A percentile compares a stretch with the other conserved stretches of the same genome.
phyloP scores from a whole-genome alignment of 345 rosid genomes.

The Salix arbutifolia region DNA sequence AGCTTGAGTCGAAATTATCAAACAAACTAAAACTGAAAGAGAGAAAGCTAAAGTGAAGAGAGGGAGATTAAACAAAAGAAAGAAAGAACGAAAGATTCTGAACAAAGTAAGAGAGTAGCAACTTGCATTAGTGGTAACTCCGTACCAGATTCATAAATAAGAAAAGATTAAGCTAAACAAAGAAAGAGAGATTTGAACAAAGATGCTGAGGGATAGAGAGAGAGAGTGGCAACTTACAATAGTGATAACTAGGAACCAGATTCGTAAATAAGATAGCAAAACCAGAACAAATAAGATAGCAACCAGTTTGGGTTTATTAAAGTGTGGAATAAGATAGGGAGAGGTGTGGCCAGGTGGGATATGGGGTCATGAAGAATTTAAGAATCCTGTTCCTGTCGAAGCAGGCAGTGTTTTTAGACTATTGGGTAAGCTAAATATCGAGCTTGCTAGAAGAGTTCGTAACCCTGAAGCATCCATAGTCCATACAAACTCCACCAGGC shows the following conservation, averaged over 20 bases:
- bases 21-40: neutral
- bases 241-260: too few species aligned
- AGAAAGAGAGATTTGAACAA: neutral
- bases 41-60: neutral
- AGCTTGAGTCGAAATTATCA: neutral
- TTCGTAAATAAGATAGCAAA: too few species aligned
- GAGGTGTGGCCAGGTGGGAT: neutral
- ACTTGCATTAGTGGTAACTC: neutral
- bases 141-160: neutral
- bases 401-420: neutral
- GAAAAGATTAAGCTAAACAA: neutral
- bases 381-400: neutral
- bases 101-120: neutral
- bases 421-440: neutral
- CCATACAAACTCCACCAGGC: neutral
- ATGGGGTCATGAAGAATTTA: neutral
- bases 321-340: neutral
- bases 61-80: neutral
- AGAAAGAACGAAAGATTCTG: neutral
- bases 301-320: neutral
- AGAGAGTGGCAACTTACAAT: neutral
- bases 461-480: neutral
- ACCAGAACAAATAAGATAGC: too few species aligned
- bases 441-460: neutral
- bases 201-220: neutral